Evolutionary conservation across 306 rosid genomes (phyloP).

Genomic region (Acacia crassicarpa): DNA sequence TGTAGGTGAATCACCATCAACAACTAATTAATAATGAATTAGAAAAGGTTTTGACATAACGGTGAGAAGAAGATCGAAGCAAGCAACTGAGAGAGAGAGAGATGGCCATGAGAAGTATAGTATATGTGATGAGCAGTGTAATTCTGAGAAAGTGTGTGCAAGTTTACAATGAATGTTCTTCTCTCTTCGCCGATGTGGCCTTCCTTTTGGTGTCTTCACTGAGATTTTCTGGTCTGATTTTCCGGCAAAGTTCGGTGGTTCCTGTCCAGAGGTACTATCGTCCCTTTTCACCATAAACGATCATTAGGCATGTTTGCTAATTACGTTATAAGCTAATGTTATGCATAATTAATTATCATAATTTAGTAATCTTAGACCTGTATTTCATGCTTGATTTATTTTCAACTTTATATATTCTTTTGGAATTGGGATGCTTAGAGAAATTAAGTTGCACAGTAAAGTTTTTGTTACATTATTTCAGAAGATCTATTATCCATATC

Average conservation of each 20-base stretch:
- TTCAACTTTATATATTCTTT: not conserved
- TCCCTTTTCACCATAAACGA: constrained; percentile 33
- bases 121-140: constrained; percentile 35
- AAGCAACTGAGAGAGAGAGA: not conserved
- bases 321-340: not conserved
- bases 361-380: not conserved
- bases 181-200: constrained; percentile 25
- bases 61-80: not conserved
- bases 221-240: constrained; percentile 24
- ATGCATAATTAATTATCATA: not conserved
- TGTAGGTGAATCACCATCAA: too few relatives aligned
- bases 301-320: constrained; percentile 21
- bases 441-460: not conserved
- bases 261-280: constrained; percentile 28
- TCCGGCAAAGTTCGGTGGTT: constrained; percentile 17
- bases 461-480: not conserved
- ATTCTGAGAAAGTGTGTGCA: constrained; percentile 39
- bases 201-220: constrained; percentile 37
- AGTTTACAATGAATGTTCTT: constrained; percentile 25
- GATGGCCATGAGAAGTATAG: constrained; percentile 21
- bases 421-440: not conserved
- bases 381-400: not conserved
- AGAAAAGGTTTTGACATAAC: not conserved
- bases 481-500: not conserved
- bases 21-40: too few relatives aligned